A percentile compares a stretch with the other conserved stretches of the same genome.
Evolutionary conservation across 495 filamentous ascomycete genomes (phyloP).

Genomic region (Penicillium mononematosum): DNA sequence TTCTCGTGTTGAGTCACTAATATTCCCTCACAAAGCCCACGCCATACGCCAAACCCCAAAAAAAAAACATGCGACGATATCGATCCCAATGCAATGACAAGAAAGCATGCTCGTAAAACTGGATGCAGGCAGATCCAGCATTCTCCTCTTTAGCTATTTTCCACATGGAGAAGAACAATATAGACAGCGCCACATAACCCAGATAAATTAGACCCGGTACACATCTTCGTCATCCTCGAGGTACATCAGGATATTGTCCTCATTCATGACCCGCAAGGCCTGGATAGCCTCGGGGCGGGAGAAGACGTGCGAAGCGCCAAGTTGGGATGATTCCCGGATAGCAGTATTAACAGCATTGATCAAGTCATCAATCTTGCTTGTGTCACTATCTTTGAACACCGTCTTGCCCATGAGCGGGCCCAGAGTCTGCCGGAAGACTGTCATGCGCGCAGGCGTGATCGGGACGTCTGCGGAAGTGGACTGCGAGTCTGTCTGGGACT

Average conservation of each 20-base stretch:
- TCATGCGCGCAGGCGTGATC: slow-evolving; percentile 63
- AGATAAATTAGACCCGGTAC: slow-evolving; percentile 44
- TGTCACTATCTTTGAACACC: slow-evolving; percentile 74
- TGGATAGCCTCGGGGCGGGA: slow-evolving; percentile 67
- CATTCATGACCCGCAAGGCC: slow-evolving; percentile 76
- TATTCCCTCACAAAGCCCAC: slow-evolving; percentile 19
- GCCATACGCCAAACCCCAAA: slow-evolving; percentile 27
- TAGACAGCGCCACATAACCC: slow-evolving; percentile 3
- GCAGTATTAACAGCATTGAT: slow-evolving; percentile 76
- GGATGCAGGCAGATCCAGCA: slow-evolving; percentile 2
- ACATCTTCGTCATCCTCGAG: slow-evolving; percentile 53
- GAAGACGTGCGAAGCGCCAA: slow-evolving; percentile 57
- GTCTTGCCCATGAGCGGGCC: slow-evolving; percentile 75
- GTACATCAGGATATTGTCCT: slow-evolving; percentile 85
- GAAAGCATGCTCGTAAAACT: slow-evolving; percentile 24
- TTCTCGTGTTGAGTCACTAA: slow-evolving; percentile 18
- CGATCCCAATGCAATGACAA: slow-evolving; percentile 30
- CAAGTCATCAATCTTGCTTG: slow-evolving; percentile 69
- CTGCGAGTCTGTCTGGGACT: slow-evolving; percentile 55
- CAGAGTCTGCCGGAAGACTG: slow-evolving; percentile 72
- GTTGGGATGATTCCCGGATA: slow-evolving; percentile 42
- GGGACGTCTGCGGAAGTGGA: slow-evolving; percentile 40
- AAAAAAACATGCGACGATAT: slow-evolving; percentile 29
- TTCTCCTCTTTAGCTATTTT: neutral
- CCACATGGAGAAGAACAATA: neutral